Percentiles rank a stretch among this genome's conserved stretches.
Conservation (phyloP, 306 rosid species). For the Arachis hypogaea region DNA sequence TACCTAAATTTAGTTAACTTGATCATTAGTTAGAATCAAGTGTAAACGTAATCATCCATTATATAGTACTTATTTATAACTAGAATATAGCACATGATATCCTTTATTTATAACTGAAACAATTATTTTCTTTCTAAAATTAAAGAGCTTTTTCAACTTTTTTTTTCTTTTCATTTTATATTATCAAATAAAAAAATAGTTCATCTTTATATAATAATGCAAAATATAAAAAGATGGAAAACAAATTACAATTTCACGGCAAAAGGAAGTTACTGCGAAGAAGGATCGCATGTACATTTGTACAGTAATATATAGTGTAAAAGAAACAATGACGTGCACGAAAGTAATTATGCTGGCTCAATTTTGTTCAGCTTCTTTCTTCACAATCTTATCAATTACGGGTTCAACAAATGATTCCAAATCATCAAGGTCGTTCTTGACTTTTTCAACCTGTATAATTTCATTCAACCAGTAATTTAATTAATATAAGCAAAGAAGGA, state of each 20-base stretch:
- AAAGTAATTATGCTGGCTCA: not conserved
- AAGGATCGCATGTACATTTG: not conserved
- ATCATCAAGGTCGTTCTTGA: conserved; percentile 49
- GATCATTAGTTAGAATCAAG: not conserved
- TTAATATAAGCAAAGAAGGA: not conserved
- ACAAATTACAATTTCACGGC: not conserved
- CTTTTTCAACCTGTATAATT: conserved; percentile 50
- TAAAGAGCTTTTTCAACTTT: too few relatives aligned
- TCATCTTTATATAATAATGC: too few relatives aligned
- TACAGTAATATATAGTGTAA: not conserved
- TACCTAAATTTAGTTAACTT: not conserved
- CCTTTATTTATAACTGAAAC: too few relatives aligned
- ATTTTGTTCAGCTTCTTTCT: conserved; percentile 29
- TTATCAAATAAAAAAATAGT: too few relatives aligned
- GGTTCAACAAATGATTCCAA: conserved; percentile 51
- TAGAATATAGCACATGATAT: too few relatives aligned
- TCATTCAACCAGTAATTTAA: not conserved
- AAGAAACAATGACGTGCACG: not conserved
- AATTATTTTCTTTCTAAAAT: too few relatives aligned
- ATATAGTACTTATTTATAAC: too few relatives aligned
- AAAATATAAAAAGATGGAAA: too few relatives aligned
- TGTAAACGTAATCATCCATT: too few relatives aligned
- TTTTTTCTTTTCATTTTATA: too few relatives aligned
- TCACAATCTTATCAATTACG: conserved; percentile 40
- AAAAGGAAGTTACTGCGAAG: not conserved